A percentile compares a stretch with the other conserved stretches of the same genome.
These are phyloP conservation scores for Cryptosporidium bovis DNA, from an alignment of 169 alveolate genomes.

Conservation along the genomic window DNA sequence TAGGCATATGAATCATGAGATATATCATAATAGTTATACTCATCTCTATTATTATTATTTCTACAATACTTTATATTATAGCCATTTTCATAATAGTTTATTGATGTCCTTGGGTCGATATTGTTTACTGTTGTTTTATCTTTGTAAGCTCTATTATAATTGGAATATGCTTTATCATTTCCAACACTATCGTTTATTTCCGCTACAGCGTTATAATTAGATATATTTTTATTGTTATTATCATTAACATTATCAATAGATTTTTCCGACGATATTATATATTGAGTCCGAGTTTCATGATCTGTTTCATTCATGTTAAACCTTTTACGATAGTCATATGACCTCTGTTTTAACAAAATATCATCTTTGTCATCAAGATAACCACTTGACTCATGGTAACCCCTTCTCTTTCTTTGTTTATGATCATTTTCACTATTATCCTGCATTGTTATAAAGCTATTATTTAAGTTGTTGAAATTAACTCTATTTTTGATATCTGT, in stretches of 20 bases:
- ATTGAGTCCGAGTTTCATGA: constrained; percentile 36
- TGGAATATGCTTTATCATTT: neutral
- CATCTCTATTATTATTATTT: neutral
- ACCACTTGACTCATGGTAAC: constrained; percentile 7
- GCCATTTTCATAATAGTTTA: too few species aligned
- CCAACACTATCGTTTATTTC: neutral
- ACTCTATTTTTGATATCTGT: too few species aligned
- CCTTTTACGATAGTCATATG: too few species aligned
- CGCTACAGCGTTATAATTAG: neutral
- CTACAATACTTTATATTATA: neutral
- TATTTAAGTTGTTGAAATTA: too few species aligned
- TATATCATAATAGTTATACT: constrained; percentile 9
- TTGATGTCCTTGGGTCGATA: neutral
- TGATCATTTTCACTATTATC: too few species aligned
- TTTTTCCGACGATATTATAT: constrained; percentile 43
- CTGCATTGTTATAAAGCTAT: too few species aligned
- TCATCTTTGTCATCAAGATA: too few species aligned
- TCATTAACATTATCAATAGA: neutral
- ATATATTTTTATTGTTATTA: neutral
- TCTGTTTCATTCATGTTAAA: constrained; percentile 2
- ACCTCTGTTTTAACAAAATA: too few species aligned
- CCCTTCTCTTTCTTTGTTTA: constrained; percentile 11
- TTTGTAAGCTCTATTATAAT: neutral
- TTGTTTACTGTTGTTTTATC: neutral
- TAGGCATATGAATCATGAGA: constrained; percentile 33